Evolutionary conservation across 257 asterid genomes (phyloP), one percentile per base, ranked within the genome.

Genomic region (Lithospermum erythrorhizon): DNA sequence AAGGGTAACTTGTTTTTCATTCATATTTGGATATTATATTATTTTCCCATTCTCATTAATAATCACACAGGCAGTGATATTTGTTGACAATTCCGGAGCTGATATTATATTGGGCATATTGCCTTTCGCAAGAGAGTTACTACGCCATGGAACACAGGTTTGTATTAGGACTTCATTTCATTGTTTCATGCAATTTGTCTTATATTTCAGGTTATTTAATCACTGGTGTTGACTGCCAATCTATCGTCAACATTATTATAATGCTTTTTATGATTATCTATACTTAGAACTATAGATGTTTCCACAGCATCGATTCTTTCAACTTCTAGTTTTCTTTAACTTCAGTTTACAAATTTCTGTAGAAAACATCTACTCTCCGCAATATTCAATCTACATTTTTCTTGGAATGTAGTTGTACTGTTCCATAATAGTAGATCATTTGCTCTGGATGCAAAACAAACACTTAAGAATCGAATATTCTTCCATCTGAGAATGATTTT

Each of bases 1-100:
- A 75, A 93, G 84, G 81, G 97, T 79, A 51, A 68, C 64, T 23
- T 60, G 37, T 20, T 57, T 27, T 15, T 2, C 18, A 37, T 58
- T 61, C 10, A 21, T 24, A 9, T 27, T 49, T 49, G 29, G 56
- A 35, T 66, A 53, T 66, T 32, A 58, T 51, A 15, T 48, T 24
- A 6, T 54, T 61, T 55, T 47, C 51, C 21, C 24, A 29, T 53
- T 57, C 61, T 72, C 41, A 62, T 54, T 24, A 47, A 67, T 64
- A 61, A 56, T 75, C 63, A 58, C 51, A 56, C 94, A 90, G 96
- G 96, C 81, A 71, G 84, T 93, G 55, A 81, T 93, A 66, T 86
- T 93, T 77, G 97, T 83, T 32, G 98, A 89, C 75, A 93, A 89
- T 79, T 93, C 98, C 53, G 98, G 98, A 63, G 97, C 97, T 65